Evolutionary conservation across 2,329 filamentous ascomycete genomes (phyloP), one percentile per base, ranked within the genome.

Genomic region (Fusarium keratoplasticum): DNA sequence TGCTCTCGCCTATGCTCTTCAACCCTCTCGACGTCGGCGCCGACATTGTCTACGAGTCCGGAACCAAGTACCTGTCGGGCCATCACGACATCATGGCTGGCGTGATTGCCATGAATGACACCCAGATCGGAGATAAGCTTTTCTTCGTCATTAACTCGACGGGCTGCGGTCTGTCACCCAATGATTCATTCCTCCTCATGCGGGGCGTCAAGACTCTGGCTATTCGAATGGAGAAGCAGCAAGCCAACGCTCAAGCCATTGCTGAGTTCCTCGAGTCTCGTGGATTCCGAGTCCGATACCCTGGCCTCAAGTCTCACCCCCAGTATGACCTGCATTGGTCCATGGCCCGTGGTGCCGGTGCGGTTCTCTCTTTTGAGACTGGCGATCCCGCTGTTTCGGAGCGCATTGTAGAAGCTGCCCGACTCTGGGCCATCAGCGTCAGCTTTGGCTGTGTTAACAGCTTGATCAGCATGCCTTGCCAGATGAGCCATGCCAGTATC

Each of bases 21-120:
- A 98, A 98, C 84, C 96, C 96, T 7, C 90, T 99, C 20, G 96
- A 98, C 70, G 89, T 98, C 31, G 96, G 97, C 66, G 95, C 96
- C 18, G 96, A 99, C 79, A 93, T 99, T 76, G 95, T 97, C 65
- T 99, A 99, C 84, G 96, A 99, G 86, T 97, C 94, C 29, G 96
- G 96, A 65, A 99, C 96, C 27, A 99, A 99, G 83, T 99, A 99
- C 80, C 89, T 99, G 7, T 98, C 95, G 1, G 96, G 96, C 35
- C 96, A 99, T 83, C 96, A 99, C 87, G 97, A 99, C 81, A 93
- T 99, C 81, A 99, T 99, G 96, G 96, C 96, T 11, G 96, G 97
- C 72, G 95, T 99, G 33, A 93, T 99, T 75, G 96, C 95, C 25
- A 91, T 95, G 82, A 98, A 98, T 82, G 93, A 97, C 80, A 83